Base-by-base conservation (phyloP, 805 yeast species). In the Yueomyces sinensis region DNA sequence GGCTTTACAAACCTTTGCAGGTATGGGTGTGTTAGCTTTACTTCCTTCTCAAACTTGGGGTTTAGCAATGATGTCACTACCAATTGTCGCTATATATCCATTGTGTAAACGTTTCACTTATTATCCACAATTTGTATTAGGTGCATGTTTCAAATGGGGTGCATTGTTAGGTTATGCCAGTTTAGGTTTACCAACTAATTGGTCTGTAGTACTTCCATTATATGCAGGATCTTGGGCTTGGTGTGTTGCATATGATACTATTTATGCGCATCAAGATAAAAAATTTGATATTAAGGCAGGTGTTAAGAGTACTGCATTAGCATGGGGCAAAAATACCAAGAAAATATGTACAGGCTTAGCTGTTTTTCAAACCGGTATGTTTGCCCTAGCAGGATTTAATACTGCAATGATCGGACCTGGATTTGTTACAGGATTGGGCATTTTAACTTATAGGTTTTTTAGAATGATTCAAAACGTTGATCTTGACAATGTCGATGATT, bases 261-360 rank as follows among this genome's bases (percentile, higher is more conserved):
- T 91, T 28, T 91, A 91, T 56, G 99, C 98, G 1, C 99, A 91
- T 54, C 99, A 91, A 61, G 99, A 91, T 58, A 91, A 91, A 60
- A 60, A 56, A 34, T 91, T 79, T 49, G 99, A 91, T 58, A 61
- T 82, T 35, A 66, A 70, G 38, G 96, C 94, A 0, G 98, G 98
- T 16, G 80, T 91, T 45, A 86, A 86, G 56, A 82, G 95, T 2
- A 86, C 97, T 1, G 99, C 99, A 6, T 67, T 91, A 44, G 87
- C 82, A 2, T 93, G 98, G 98, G 94, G 93, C 7, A 68, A 72
- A 23, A 38, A 37, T 19, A 72, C 95, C 1, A 86, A 81, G 52
- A 68, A 74, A 9, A 72, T 86, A 29, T 65, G 82, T 47, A 65
- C 72, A 31, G 76, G 70, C 1, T 52, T 86, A 42, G 70, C 83